Conservation (phyloP, 345 rosid species). For the Gossypium herbaceum region DNA sequence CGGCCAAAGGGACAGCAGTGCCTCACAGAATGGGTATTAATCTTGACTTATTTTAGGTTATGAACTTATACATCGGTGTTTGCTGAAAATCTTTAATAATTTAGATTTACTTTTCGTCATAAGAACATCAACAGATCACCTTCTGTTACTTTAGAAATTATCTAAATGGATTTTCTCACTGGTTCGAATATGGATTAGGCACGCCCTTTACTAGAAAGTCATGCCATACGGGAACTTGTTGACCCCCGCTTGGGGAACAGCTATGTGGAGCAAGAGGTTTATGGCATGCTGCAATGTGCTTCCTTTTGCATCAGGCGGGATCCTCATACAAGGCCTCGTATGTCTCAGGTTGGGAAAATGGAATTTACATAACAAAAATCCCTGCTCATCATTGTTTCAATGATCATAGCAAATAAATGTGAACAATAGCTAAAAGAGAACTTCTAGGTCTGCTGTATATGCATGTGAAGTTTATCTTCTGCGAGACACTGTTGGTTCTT, state of each 20-base stretch:
- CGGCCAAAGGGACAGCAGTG: slow-evolving; percentile 93
- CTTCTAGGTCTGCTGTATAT: no score
- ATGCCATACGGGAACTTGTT: slow-evolving; percentile 60
- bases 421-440: not conserved
- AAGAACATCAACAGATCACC: not conserved
- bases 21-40: slow-evolving; percentile 89
- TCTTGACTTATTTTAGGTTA: not conserved
- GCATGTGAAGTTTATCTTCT: no score
- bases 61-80: not conserved
- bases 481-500: no score
- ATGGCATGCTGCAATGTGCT: slow-evolving; percentile 82
- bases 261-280: slow-evolving; percentile 63
- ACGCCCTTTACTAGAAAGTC: slow-evolving; percentile 76
- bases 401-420: not conserved
- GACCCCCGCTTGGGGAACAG: slow-evolving; percentile 63
- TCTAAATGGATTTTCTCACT: not conserved
- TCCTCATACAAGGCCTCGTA: slow-evolving; percentile 82
- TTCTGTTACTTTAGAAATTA: not conserved
- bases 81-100: not conserved
- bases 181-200: slow-evolving; percentile 47
- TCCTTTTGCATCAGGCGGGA: slow-evolving; percentile 83
- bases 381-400: slow-evolving; percentile 6
- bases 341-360: slow-evolving; percentile 72
- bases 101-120: not conserved
- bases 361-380: not conserved